Percentiles rank a stretch among this genome's conserved stretches.
Conservation (phyloP, 2,329 filamentous ascomycete genomes). For the Teratosphaeria nubilosa region DNA sequence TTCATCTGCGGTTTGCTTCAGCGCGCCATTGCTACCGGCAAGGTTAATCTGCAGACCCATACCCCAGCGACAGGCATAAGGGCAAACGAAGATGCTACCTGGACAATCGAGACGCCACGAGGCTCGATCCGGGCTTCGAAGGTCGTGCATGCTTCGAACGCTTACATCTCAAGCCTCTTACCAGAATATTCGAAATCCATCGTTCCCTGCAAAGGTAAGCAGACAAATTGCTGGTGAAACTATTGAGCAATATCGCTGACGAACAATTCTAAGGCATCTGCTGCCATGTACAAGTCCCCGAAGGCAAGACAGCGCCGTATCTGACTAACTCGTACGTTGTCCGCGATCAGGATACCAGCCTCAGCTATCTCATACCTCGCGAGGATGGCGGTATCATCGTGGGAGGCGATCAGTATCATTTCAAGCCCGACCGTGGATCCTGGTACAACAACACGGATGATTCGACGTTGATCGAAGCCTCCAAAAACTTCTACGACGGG, state of each 20-base stretch:
- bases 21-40: constrained; percentile 36
- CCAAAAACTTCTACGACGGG: constrained; percentile 34
- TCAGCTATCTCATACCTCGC: constrained; percentile 32
- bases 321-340: neutral
- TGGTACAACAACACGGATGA: constrained; percentile 37
- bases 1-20: constrained; percentile 62
- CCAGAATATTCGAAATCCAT: neutral
- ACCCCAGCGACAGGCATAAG: constrained; percentile 44
- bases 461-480: constrained; percentile 30
- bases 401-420: constrained; percentile 26
- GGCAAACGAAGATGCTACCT: neutral
- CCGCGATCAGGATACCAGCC: neutral
- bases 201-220: neutral
- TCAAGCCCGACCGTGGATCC: neutral
- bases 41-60: constrained; percentile 61
- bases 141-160: constrained; percentile 28
- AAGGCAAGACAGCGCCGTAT: neutral
- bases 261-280: neutral
- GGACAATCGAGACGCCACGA: constrained; percentile 11
- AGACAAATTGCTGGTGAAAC: no score
- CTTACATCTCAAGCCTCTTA: neutral
- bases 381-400: constrained; percentile 34
- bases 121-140: constrained; percentile 13
- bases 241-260: neutral
- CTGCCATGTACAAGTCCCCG: neutral